phyloP scores from a whole-genome alignment of 2,329 filamentous ascomycete genomes.

The Scedosporium aurantiacum region DNA sequence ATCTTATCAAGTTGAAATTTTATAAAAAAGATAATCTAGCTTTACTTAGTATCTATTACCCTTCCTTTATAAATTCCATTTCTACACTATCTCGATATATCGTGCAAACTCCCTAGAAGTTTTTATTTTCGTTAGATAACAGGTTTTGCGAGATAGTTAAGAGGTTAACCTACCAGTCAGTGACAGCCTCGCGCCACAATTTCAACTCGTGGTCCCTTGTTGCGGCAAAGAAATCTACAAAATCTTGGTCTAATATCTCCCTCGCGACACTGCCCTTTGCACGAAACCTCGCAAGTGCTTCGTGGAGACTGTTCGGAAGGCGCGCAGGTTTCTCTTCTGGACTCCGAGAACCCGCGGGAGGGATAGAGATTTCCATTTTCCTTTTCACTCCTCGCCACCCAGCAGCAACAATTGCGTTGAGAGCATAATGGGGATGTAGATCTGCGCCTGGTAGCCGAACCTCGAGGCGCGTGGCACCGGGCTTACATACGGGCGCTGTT shows the following conservation, averaged over 20 bases:
- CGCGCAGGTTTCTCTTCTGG: conserved; percentile 48
- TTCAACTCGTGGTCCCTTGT: conserved; percentile 85
- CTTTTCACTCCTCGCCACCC: conserved; percentile 90
- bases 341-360: conserved; percentile 64
- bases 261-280: conserved; percentile 74
- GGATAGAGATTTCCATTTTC: conserved; percentile 71
- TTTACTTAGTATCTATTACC: no score
- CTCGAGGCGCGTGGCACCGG: conserved; percentile 84
- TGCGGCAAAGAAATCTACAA: conserved; percentile 91
- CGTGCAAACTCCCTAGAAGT: conserved; percentile 17
- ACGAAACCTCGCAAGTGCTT: conserved; percentile 72
- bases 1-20: no score
- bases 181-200: conserved; percentile 91
- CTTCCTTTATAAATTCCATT: no score
- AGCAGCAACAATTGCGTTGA: conserved; percentile 75
- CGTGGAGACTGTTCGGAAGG: conserved; percentile 72
- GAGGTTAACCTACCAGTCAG: conserved; percentile 66
- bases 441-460: conserved; percentile 91
- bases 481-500: conserved; percentile 71
- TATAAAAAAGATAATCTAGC: no score
- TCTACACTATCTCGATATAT: conserved; percentile 63
- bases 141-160: no score
- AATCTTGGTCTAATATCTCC: conserved; percentile 86
- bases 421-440: conserved; percentile 76
- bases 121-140: background rate